Evolutionary conservation across 148 eudicot species (phyloP).

Genomic region (Camellia sinensis): DNA sequence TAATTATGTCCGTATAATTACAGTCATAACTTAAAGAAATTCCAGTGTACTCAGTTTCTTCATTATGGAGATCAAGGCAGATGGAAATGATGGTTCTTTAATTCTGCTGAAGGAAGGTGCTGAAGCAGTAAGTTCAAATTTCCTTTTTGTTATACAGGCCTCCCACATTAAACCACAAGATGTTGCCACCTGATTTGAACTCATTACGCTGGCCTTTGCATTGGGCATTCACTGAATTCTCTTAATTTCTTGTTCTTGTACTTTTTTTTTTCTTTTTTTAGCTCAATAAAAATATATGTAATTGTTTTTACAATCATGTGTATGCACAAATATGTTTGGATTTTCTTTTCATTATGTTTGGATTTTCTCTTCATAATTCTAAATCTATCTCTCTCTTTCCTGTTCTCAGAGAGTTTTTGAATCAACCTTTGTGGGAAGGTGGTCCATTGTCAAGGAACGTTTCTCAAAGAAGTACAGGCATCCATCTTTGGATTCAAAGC

Average conservation of each 20-base stretch:
- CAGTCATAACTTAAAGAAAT: background rate
- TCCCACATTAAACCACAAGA: background rate
- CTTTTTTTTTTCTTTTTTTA: no score
- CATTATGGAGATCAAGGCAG: constrained; percentile 29
- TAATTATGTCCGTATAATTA: background rate
- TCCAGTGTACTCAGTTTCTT: background rate
- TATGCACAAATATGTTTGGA: no score
- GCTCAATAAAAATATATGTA: no score
- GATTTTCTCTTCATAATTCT: no score
- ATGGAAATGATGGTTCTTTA: constrained; percentile 27
- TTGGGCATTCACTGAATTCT: background rate
- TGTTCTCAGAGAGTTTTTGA: constrained; percentile 70
- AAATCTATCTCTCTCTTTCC: no score
- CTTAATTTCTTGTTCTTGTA: no score
- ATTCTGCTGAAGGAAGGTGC: constrained; percentile 86
- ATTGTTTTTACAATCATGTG: no score
- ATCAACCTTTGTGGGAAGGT: constrained; percentile 73
- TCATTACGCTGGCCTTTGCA: background rate
- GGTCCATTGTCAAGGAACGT: constrained; percentile 77
- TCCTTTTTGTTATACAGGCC: background rate
- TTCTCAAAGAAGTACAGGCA: constrained; percentile 96
- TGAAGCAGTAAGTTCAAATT: constrained; percentile 72
- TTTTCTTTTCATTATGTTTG: no score
- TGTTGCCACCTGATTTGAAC: background rate
- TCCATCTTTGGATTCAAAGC: constrained; percentile 78